phyloP scores from a whole-genome alignment of 106 monocot species.

The Dendrobium chrysotoxum region DNA sequence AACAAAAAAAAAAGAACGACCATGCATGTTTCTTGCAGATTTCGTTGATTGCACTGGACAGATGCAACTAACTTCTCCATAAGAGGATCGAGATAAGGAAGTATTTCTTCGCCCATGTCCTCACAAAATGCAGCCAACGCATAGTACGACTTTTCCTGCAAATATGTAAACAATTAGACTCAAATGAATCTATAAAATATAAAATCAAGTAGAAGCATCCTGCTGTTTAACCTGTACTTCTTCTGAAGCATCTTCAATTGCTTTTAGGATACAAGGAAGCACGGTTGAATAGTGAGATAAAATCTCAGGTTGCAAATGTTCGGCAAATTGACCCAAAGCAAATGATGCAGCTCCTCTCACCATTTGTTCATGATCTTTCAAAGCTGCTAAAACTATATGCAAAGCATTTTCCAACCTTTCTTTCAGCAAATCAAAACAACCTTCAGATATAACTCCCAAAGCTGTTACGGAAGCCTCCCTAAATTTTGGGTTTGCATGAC shows the following conservation, averaged over 20 bases:
- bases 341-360: constrained; percentile 99
- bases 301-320: constrained; percentile 93
- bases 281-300: constrained; percentile 68
- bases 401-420: constrained; percentile 67
- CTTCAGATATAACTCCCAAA: constrained; percentile 91
- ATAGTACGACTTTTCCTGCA: constrained; percentile 98
- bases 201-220: not conserved
- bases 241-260: constrained; percentile 88
- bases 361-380: constrained; percentile 94
- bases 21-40: constrained; percentile 99
- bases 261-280: constrained; percentile 84
- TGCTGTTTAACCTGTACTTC: constrained; percentile 81
- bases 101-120: constrained; percentile 92
- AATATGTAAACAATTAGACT: constrained; percentile 4
- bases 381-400: constrained; percentile 74
- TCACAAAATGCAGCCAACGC: constrained; percentile 99
- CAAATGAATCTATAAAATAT: not conserved
- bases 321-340: constrained; percentile 96
- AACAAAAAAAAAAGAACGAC: constrained; percentile 15
- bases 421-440: constrained; percentile 75
- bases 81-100: constrained; percentile 82
- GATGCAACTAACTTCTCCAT: constrained; percentile 75
- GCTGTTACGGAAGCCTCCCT: constrained; percentile 92
- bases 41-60: constrained; percentile 67
- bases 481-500: constrained; percentile 65